Conservation (phyloP, 169 alveolate species). For the Plasmodium falciparum region DNA sequence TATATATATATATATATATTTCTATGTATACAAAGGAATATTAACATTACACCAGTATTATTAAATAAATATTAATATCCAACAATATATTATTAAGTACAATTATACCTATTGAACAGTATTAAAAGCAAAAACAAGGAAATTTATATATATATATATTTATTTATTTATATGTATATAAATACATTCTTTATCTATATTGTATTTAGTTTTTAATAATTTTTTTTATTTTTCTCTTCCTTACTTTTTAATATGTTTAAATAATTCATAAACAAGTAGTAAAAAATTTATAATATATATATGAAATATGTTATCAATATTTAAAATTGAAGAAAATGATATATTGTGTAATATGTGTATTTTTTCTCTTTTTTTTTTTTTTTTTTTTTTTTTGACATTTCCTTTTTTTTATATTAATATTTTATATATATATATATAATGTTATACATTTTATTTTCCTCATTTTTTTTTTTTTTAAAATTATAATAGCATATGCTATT, state of each 20-base stretch:
- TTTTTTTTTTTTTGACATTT: background rate
- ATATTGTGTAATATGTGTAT: background rate
- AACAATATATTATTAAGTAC: too few relatives aligned
- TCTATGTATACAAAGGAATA: too few relatives aligned
- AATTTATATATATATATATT: background rate
- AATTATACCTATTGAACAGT: too few relatives aligned
- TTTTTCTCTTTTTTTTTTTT: background rate
- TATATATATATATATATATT: too few relatives aligned
- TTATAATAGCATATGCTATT: background rate
- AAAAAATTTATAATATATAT: too few relatives aligned
- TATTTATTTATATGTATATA: slow-evolving; percentile 5
- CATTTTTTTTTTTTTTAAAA: too few relatives aligned
- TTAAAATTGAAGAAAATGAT: too few relatives aligned
- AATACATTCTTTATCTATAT: background rate
- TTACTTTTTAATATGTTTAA: background rate
- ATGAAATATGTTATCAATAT: too few relatives aligned
- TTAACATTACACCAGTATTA: too few relatives aligned
- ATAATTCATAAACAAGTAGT: background rate
- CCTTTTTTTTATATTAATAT: background rate
- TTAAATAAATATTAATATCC: too few relatives aligned
- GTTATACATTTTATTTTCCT: too few relatives aligned
- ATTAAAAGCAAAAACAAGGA: background rate
- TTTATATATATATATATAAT: background rate
- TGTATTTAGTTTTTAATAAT: background rate
- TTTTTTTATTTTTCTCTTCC: background rate